A percentile compares a stretch with the other conserved stretches of the same genome.
Evolutionary conservation across 2,329 filamentous ascomycete genomes (phyloP).

Genomic region (Mariannaea elegans): DNA sequence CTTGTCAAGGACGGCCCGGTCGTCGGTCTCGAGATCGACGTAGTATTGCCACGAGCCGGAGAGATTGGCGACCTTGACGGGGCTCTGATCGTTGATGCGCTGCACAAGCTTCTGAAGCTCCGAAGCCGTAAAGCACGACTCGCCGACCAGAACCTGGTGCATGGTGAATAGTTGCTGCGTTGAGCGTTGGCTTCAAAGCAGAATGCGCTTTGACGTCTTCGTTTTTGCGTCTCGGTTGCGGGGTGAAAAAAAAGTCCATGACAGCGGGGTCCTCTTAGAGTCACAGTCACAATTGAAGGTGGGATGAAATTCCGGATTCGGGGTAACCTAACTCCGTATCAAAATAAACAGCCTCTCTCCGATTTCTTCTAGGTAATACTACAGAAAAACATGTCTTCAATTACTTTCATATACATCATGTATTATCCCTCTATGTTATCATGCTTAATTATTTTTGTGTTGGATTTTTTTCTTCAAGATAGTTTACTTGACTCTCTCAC

Average conservation of each 20-base stretch:
- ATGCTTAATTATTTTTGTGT: too few species aligned
- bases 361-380: too few species aligned
- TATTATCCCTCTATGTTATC: too few species aligned
- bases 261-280: constrained; percentile 33
- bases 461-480: too few species aligned
- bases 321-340: constrained; percentile 33
- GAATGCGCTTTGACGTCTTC: constrained; percentile 37
- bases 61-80: constrained; percentile 58
- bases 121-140: constrained; percentile 60
- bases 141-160: constrained; percentile 51
- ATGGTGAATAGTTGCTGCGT: constrained; percentile 38
- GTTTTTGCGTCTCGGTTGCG: constrained; percentile 26
- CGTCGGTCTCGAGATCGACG: constrained; percentile 63
- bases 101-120: constrained; percentile 55
- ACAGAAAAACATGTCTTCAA: too few species aligned
- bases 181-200: constrained; percentile 38
- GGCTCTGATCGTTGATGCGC: constrained; percentile 54
- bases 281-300: constrained; percentile 2
- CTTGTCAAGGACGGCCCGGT: constrained; percentile 51
- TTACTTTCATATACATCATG: too few species aligned
- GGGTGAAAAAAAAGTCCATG: constrained; percentile 33
- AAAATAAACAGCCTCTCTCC: neutral
- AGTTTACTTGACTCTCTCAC: too few species aligned
- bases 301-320: constrained; percentile 25
- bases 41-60: constrained; percentile 72